Conservation (phyloP, 495 filamentous ascomycete genomes). For the Neurospora tetrasperma region DNA sequence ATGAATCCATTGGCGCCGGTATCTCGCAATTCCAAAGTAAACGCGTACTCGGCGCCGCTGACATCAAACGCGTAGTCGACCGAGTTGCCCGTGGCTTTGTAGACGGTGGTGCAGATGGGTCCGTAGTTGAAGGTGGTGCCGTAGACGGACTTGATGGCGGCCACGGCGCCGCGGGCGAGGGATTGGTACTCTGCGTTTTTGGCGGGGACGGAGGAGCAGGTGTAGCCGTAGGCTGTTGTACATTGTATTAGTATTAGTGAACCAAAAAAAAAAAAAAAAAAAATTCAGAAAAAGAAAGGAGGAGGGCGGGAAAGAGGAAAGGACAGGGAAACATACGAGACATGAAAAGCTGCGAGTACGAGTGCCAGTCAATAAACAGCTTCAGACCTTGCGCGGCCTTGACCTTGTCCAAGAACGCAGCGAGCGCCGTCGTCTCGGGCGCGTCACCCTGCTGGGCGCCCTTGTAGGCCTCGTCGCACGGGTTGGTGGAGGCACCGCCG, state of each 20-base stretch:
- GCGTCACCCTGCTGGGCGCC: slow-evolving; percentile 37
- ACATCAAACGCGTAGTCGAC: slow-evolving; percentile 48
- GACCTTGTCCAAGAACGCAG: slow-evolving; percentile 28
- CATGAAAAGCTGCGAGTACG: slow-evolving; percentile 45
- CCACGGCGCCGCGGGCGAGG: slow-evolving; percentile 30
- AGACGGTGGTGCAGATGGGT: slow-evolving; percentile 49
- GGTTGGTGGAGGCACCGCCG: slow-evolving; percentile 41
- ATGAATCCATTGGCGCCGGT: slow-evolving; percentile 43
- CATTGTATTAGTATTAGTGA: no score
- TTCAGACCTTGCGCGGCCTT: slow-evolving; percentile 38
- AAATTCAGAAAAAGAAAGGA: not conserved
- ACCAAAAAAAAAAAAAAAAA: no score
- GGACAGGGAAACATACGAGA: slow-evolving; percentile 17
- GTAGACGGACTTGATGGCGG: slow-evolving; percentile 35
- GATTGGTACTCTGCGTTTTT: slow-evolving; percentile 39
- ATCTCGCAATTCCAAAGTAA: slow-evolving; percentile 42
- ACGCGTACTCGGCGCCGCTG: slow-evolving; percentile 40
- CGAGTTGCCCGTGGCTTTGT: slow-evolving; percentile 43
- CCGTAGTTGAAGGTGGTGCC: slow-evolving; percentile 41
- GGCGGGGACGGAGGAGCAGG: slow-evolving; percentile 25
- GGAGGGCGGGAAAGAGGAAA: not conserved
- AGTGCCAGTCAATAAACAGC: slow-evolving; percentile 53
- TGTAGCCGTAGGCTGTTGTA: slow-evolving; percentile 25
- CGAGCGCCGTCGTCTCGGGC: slow-evolving; percentile 40
- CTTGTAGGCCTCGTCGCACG: slow-evolving; percentile 45